Evolutionary conservation across 208 protist species (phyloP).

Genomic region (Porcisia deanei): DNA sequence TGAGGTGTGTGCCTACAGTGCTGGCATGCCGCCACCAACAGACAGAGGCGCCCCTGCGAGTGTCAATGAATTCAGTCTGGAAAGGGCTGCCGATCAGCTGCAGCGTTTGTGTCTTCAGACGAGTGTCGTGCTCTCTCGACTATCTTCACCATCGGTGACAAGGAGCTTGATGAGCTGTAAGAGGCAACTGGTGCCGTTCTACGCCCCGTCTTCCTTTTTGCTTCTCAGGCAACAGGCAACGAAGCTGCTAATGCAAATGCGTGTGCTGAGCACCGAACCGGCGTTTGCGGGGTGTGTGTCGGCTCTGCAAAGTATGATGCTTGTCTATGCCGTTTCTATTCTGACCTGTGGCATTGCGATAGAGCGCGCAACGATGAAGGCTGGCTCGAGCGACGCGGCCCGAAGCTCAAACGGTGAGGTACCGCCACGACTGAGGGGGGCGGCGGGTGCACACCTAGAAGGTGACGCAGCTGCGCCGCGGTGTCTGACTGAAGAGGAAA

Average conservation of each 20-base stretch:
- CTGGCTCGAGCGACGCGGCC: neutral
- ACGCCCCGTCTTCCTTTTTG: neutral
- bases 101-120: neutral
- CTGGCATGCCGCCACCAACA: neutral
- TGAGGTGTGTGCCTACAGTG: neutral
- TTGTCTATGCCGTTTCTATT: neutral
- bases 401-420: neutral
- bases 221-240: neutral
- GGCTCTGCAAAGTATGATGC: constrained; percentile 1
- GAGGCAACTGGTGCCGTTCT: neutral
- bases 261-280: neutral
- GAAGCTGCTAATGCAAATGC: constrained; percentile 2
- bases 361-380: neutral
- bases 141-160: neutral
- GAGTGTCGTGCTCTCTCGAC: neutral
- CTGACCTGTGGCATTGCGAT: neutral
- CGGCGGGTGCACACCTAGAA: neutral
- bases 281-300: neutral
- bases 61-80: neutral
- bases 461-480: neutral
- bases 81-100: neutral
- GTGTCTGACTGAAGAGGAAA: neutral
- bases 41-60: neutral
- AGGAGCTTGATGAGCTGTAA: neutral
- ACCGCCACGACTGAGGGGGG: too few relatives aligned